Evolutionary conservation across 2,329 filamentous ascomycete genomes (phyloP).

Genomic region (Colletotrichum tropicicola): DNA sequence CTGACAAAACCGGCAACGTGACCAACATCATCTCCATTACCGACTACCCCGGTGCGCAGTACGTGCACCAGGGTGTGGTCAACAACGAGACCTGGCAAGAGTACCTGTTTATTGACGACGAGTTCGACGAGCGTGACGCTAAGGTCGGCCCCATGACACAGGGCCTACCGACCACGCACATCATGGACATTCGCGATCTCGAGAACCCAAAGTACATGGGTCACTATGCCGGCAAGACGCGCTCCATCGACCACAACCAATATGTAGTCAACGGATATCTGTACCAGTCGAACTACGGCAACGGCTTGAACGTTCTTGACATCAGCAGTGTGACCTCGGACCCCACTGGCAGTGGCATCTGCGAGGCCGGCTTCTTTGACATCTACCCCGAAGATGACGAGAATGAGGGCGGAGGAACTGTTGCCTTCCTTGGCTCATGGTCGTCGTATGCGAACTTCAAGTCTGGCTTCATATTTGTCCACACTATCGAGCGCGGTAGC

Average conservation of each 20-base stretch:
- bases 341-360: constrained; percentile 48
- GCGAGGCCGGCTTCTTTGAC: constrained; percentile 56
- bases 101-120: constrained; percentile 56
- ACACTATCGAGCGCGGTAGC: constrained; percentile 35
- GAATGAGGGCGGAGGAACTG: constrained; percentile 32
- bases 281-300: constrained; percentile 56
- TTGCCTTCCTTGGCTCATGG: constrained; percentile 32
- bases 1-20: constrained; percentile 52
- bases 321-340: constrained; percentile 40
- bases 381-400: constrained; percentile 47
- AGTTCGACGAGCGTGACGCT: constrained; percentile 55
- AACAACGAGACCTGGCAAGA: constrained; percentile 53
- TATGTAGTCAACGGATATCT: constrained; percentile 49
- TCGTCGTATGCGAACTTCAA: constrained; percentile 33
- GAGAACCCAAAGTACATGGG: constrained; percentile 50
- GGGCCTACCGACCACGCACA: constrained; percentile 54
- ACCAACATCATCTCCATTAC: constrained; percentile 58
- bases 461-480: constrained; percentile 34
- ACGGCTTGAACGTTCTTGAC: constrained; percentile 48
- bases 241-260: constrained; percentile 47
- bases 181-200: constrained; percentile 54
- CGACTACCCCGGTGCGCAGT: constrained; percentile 58
- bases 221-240: constrained; percentile 47
- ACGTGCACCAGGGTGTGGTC: constrained; percentile 65
- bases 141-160: constrained; percentile 48